phyloP scores from a whole-genome alignment of 208 protist species.

The Trypanosoma rangeli region DNA sequence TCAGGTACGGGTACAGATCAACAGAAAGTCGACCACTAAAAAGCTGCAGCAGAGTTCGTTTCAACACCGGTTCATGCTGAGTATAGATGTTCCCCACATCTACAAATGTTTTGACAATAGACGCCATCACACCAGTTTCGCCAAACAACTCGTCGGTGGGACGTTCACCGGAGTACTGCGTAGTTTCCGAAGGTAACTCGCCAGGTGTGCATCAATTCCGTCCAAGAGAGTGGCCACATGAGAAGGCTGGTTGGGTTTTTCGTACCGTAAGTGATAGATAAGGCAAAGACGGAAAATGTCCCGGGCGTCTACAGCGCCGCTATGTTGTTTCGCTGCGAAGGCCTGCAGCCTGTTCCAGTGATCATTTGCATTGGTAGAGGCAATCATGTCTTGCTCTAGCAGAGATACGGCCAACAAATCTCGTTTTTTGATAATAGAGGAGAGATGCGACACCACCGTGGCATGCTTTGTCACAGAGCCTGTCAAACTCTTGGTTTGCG shows the following conservation, averaged over 20 bases:
- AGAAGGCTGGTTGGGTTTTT: constrained; percentile 36
- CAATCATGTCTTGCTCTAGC: constrained; percentile 95
- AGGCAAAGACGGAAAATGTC: constrained; percentile 80
- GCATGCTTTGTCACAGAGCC: constrained; percentile 87
- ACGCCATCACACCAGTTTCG: constrained; percentile 83
- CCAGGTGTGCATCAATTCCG: constrained; percentile 35
- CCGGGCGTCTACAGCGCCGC: constrained; percentile 15
- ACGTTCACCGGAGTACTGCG: constrained; percentile 47
- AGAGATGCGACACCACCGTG: constrained; percentile 73
- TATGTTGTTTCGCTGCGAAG: constrained; percentile 32
- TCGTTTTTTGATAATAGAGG: constrained; percentile 73
- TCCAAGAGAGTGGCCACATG: constrained; percentile 44
- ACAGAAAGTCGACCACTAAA: constrained; percentile 57
- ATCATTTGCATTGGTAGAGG: constrained; percentile 49
- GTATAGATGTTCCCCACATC: constrained; percentile 97
- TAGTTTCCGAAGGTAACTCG: constrained; percentile 53
- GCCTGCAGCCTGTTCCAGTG: constrained; percentile 72
- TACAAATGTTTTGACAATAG: constrained; percentile 76
- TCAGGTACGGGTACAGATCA: constrained; percentile 57
- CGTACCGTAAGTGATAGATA: constrained; percentile 84
- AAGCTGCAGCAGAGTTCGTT: constrained; percentile 77
- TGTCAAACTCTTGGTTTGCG: constrained; percentile 78
- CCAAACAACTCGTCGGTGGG: constrained; percentile 87
- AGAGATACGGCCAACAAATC: constrained; percentile 92
- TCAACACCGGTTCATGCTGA: constrained; percentile 94